These are phyloP conservation scores for Penicillium hordei DNA, from an alignment of 2,329 filamentous ascomycete genomes.

Conservation along the genomic window DNA sequence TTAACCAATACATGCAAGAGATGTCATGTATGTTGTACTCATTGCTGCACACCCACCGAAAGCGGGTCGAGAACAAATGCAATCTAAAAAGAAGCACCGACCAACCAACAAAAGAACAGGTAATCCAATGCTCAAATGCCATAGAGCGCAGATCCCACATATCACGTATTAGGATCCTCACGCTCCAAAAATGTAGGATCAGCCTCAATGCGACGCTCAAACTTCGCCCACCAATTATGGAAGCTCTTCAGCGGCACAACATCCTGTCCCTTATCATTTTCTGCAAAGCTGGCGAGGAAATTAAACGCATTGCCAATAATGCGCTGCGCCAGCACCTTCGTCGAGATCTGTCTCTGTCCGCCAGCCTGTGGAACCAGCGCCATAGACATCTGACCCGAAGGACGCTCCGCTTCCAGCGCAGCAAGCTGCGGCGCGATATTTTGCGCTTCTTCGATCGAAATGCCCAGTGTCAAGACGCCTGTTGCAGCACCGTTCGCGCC, in stretches of 20 bases:
- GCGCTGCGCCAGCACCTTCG: conserved; percentile 78
- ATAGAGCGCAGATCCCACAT: background rate
- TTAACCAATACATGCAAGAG: conserved; percentile 12
- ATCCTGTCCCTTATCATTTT: conserved; percentile 67
- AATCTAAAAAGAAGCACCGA: background rate
- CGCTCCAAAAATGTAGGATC: conserved; percentile 89
- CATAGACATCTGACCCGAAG: conserved; percentile 26
- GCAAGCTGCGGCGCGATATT: conserved; percentile 70
- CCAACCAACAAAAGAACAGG: background rate
- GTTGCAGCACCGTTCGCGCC: conserved; percentile 18
- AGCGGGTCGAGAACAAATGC: conserved; percentile 1
- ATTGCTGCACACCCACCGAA: background rate
- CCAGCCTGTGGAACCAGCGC: conserved; percentile 30
- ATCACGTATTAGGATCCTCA: conserved; percentile 49
- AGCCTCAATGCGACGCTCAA: conserved; percentile 78
- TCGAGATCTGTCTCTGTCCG: conserved; percentile 54
- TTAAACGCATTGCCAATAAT: conserved; percentile 98
- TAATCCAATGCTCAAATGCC: background rate
- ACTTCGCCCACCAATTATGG: conserved; percentile 97
- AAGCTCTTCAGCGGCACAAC: conserved; percentile 93
- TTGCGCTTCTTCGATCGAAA: conserved; percentile 74
- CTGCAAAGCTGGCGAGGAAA: conserved; percentile 84
- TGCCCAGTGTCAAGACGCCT: conserved; percentile 69
- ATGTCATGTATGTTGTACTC: conserved; percentile 11
- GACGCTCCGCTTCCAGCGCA: conserved; percentile 47